Conservation (phyloP, 805 yeast species). For the Myxozyma vanderwaltii region DNA sequence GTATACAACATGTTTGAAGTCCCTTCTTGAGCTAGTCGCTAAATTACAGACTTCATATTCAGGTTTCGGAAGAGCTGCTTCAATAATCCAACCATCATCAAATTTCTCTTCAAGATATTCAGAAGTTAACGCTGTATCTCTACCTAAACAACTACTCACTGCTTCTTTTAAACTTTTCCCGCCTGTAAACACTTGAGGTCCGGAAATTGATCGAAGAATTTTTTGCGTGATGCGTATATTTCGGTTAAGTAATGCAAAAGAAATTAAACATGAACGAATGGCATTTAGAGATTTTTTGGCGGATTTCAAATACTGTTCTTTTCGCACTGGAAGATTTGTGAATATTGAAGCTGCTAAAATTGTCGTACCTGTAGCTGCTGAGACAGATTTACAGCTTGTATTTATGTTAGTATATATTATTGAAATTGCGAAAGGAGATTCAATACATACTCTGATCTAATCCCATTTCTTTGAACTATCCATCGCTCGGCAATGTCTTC, state of each 20-base stretch:
- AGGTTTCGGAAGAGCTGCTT: constrained; percentile 25
- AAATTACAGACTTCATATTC: background rate
- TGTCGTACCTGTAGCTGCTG: constrained; percentile 77
- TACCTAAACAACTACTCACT: constrained; percentile 14
- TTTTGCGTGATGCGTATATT: constrained; percentile 16
- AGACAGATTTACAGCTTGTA: constrained; percentile 54
- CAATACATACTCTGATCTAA: constrained; percentile 44
- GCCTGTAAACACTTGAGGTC: constrained; percentile 14
- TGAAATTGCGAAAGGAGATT: constrained; percentile 37
- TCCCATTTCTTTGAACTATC: constrained; percentile 54
- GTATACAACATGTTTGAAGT: constrained; percentile 41
- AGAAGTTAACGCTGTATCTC: constrained; percentile 8
- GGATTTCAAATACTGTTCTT: constrained; percentile 55
- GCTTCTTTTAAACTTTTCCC: constrained; percentile 18
- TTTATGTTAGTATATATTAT: constrained; percentile 38
- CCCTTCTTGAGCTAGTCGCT: background rate
- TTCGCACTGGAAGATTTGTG: constrained; percentile 71
- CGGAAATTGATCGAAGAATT: constrained; percentile 6
- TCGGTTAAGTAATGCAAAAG: constrained; percentile 20
- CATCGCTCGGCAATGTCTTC: constrained; percentile 66
- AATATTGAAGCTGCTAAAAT: constrained; percentile 74
- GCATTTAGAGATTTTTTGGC: constrained; percentile 65
- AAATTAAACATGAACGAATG: constrained; percentile 62
- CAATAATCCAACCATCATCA: constrained; percentile 14
- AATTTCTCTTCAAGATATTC: constrained; percentile 1